Conservation (phyloP, 805 yeast species). For the Candida multigemmis region DNA sequence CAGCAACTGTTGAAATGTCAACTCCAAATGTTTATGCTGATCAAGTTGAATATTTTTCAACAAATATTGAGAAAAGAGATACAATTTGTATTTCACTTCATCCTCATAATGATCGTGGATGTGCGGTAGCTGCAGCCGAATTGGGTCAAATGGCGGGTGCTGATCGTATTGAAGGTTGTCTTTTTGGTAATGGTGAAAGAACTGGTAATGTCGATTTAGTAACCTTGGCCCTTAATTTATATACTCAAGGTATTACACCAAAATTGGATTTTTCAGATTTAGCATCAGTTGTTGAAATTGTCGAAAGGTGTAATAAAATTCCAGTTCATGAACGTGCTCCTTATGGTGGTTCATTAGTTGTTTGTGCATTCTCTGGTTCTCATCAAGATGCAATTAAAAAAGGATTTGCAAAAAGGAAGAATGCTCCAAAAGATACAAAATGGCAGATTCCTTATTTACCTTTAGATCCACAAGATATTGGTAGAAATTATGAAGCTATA, state of each 20-base stretch:
- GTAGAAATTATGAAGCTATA: conserved; percentile 74
- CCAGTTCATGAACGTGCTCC: conserved; percentile 72
- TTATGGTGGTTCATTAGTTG: conserved; percentile 72
- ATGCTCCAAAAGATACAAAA: conserved; percentile 24
- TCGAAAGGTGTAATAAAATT: conserved; percentile 71
- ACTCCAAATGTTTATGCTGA: conserved; percentile 73
- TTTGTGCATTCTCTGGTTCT: conserved; percentile 69
- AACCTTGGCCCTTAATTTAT: conserved; percentile 68
- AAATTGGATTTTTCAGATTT: conserved; percentile 64
- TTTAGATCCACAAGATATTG: conserved; percentile 73
- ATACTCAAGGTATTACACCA: conserved; percentile 71
- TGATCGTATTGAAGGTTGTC: conserved; percentile 77
- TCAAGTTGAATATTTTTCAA: conserved; percentile 68
- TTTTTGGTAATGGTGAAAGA: conserved; percentile 79
- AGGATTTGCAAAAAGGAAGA: conserved; percentile 45
- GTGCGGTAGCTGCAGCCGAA: conserved; percentile 79
- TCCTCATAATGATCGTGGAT: conserved; percentile 75
- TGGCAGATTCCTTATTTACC: conserved; percentile 77
- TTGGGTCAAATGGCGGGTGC: conserved; percentile 76
- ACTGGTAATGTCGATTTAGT: conserved; percentile 77
- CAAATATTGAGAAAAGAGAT: conserved; percentile 61
- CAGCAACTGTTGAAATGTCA: conserved; percentile 75
- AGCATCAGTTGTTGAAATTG: conserved; percentile 55
- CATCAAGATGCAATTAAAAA: conserved; percentile 68
- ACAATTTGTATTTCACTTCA: conserved; percentile 64